phyloP scores from a whole-genome alignment of 73 alveolate species.

The Symbiodinium pilosum region DNA sequence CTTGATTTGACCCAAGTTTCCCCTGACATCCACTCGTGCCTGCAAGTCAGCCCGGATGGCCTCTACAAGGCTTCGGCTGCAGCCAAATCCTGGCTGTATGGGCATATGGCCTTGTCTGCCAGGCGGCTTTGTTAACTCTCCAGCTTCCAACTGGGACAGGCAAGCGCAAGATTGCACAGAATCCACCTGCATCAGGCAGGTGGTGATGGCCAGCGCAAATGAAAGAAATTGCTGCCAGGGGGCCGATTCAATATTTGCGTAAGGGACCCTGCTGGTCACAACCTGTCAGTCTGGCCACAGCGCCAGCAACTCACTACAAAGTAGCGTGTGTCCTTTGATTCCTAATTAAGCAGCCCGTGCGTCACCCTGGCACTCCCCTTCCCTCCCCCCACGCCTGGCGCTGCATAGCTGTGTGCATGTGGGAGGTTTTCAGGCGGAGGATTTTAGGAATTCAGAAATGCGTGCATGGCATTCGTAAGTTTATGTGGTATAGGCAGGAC shows the following conservation, averaged over 20 bases:
- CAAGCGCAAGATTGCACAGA: slow-evolving; percentile 11
- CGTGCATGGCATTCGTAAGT: no score
- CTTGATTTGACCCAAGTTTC: slow-evolving; percentile 42
- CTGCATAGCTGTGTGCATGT: no score
- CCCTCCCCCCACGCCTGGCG: no score
- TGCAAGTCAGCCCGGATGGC: slow-evolving; percentile 13
- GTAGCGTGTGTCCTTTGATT: no score
- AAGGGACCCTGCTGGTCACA: slow-evolving; percentile 40
- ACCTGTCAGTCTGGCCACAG: neutral
- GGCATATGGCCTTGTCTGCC: neutral
- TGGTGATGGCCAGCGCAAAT: no score
- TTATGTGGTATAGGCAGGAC: no score
- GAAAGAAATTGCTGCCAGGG: no score
- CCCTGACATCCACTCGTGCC: slow-evolving; percentile 33
- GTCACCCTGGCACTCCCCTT: no score
- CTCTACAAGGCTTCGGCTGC: slow-evolving; percentile 29
- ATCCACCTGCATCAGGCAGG: slow-evolving; percentile 40
- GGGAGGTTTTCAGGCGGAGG: no score
- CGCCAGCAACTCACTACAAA: no score
- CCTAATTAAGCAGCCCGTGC: no score
- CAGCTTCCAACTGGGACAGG: slow-evolving; percentile 7
- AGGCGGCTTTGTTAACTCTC: slow-evolving; percentile 44
- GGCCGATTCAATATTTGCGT: slow-evolving; percentile 31
- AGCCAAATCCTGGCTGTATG: slow-evolving; percentile 36
- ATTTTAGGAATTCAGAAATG: no score